Base-by-base conservation (phyloP, 345 rosid species). In the Aquilaria yunnanensis region DNA sequence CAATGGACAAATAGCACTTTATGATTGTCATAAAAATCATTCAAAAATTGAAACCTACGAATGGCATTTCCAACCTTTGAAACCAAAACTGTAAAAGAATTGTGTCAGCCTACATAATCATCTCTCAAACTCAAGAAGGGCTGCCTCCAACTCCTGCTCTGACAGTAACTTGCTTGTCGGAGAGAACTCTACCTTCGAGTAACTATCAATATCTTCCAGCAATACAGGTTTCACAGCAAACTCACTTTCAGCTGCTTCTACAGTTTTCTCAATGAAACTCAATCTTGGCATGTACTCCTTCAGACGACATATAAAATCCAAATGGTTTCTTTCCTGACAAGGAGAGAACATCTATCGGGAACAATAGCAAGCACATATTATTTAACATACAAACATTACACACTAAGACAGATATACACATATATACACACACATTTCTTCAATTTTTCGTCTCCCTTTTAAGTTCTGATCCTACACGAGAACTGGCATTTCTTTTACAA, bases 291-390 rank as follows among this genome's bases (percentile, higher is more conserved):
- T 54, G 75, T 72, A 82, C 56, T 85, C 91, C 74, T 83, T 84
- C 91, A 90, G 68, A 23, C 67, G 63, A 71, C 96, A 85, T 23
- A 85, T 63, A 54, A 85, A 90, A 32, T 90, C 88, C 51, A 68
- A 55, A 64, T 90, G 97, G 54, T 67, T 81, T 71, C 97, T 81
- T 71, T 78, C 86, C 97, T 91, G 67, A 59, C 60, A 46, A 62
- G n/a, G 58, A 50, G 43, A 37, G 5, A 41, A 55, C n/a, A n/a
- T n/a, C n/a, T n/a, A n/a, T n/a, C n/a, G 9, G 9, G n/a, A 32
- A 48, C 54, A 16, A 8, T 12, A n/a, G 31, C 4, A 3, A 14
- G 14, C 32, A 2, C 57, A 54, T 23, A 23, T 54, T 8, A 16
- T 33, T 16, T 23, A 54, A 14, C 9, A 55, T 2, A 30, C 7